phyloP scores from a whole-genome alignment of 2,329 filamentous ascomycete species.

The Blumeria hordei region DNA sequence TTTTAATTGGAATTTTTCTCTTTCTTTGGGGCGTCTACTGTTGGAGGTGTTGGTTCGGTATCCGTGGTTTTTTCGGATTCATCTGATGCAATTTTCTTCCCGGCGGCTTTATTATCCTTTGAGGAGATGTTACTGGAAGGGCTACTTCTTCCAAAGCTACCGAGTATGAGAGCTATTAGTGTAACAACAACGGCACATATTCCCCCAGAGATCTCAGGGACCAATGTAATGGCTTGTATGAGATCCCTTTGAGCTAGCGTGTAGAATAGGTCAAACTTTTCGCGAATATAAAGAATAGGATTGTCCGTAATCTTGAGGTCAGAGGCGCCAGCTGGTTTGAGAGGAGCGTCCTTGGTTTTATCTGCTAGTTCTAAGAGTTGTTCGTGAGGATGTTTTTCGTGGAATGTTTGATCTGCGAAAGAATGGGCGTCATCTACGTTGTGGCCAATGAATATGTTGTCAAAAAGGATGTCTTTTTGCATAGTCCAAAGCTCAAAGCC shows the following conservation, averaged over 20 bases:
- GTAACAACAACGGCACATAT: conserved; percentile 47
- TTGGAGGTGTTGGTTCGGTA: no score
- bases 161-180: conserved; percentile 44
- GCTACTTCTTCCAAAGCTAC: conserved; percentile 37
- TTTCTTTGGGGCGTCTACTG: no score
- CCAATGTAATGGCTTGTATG: conserved; percentile 60
- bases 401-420: conserved; percentile 72
- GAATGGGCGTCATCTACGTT: conserved; percentile 78
- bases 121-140: conserved; percentile 25
- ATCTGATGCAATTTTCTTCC: no score
- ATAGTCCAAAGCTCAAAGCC: conserved; percentile 99
- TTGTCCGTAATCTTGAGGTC: conserved; percentile 80
- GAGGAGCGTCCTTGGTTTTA: conserved; percentile 45
- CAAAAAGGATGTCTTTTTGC: conserved; percentile 95
- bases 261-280: conserved; percentile 85
- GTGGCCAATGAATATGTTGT: conserved; percentile 99
- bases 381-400: conserved; percentile 68
- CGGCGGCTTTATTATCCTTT: no score
- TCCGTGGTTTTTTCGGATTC: no score
- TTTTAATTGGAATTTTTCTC: no score
- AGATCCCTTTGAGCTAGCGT: conserved; percentile 60
- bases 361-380: conserved; percentile 52
- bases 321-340: conserved; percentile 37
- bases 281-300: conserved; percentile 64
- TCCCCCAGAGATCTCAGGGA: conserved; percentile 74